phyloP scores from a whole-genome alignment of 139 green algal genomes.

The Picochlorum sp. region DNA sequence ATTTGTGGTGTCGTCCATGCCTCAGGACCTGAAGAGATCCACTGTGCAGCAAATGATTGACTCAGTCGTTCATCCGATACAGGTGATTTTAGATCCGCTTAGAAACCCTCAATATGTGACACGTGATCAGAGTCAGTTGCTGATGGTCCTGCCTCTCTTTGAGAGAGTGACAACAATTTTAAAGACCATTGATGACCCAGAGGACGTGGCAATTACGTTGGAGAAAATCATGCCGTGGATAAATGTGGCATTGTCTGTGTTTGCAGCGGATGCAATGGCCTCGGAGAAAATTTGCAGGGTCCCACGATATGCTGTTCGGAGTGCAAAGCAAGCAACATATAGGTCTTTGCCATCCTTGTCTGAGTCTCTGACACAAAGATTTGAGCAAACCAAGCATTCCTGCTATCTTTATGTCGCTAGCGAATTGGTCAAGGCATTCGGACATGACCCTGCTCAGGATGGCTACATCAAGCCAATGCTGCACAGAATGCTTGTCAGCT shows the following conservation, averaged over 20 bases:
- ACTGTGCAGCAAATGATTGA: conserved; percentile 38
- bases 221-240: conserved; percentile 45
- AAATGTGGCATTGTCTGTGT: conserved; percentile 23
- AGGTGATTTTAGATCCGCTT: conserved; percentile 2
- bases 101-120: background rate
- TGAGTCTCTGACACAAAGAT: conserved; percentile 45
- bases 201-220: conserved; percentile 31
- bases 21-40: conserved; percentile 19
- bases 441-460: conserved; percentile 31
- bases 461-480: conserved; percentile 44
- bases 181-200: conserved; percentile 27
- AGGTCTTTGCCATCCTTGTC: conserved; percentile 46
- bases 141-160: conserved; percentile 40
- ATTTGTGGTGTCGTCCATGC: conserved; percentile 27
- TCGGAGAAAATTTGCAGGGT: conserved; percentile 37
- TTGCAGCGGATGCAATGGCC: conserved; percentile 12
- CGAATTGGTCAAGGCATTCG: conserved; percentile 76
- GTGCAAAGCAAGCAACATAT: conserved; percentile 29
- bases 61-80: conserved; percentile 41
- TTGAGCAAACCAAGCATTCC: conserved; percentile 45
- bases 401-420: conserved; percentile 70
- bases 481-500: conserved; percentile 29
- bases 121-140: background rate
- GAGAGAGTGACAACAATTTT: conserved; percentile 60
- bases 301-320: conserved; percentile 47